Conservation (phyloP, 192 early-diverging fungal species). For the Backusella macrospora region DNA sequence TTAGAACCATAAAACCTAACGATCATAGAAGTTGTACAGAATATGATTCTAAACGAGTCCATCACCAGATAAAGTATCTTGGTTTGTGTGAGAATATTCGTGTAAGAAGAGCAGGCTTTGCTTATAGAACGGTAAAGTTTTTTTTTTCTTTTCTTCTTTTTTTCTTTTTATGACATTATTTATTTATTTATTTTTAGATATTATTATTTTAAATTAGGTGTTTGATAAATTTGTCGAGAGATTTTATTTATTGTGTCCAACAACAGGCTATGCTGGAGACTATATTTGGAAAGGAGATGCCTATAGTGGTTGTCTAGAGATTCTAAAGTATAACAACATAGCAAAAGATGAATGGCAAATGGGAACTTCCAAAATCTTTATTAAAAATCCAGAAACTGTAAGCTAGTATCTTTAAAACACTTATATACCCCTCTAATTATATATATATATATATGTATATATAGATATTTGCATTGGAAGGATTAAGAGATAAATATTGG, state of each 20-base stretch:
- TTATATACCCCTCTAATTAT: no score
- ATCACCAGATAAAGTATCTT: conserved; percentile 95
- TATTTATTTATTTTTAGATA: background rate
- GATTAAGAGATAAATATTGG: conserved; percentile 91
- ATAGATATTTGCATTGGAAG: conserved; percentile 81
- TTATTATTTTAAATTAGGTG: background rate
- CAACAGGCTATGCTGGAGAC: conserved; percentile 80
- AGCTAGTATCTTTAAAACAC: background rate
- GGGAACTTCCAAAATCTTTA: conserved; percentile 91
- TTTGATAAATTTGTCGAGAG: conserved; percentile 57
- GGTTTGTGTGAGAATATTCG: conserved; percentile 96
- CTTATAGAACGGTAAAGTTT: conserved; percentile 56
- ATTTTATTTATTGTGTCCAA: conserved; percentile 72
- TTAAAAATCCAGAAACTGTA: conserved; percentile 89
- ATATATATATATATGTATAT: no score
- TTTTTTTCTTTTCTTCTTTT: background rate
- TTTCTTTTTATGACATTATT: no score
- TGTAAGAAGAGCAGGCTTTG: conserved; percentile 93
- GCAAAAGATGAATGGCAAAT: conserved; percentile 88
- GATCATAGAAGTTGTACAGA: conserved; percentile 87
- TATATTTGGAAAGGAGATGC: conserved; percentile 79
- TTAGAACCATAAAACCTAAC: conserved; percentile 96
- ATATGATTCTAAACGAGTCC: conserved; percentile 86
- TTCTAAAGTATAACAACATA: conserved; percentile 86
- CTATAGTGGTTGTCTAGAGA: conserved; percentile 71